phyloP scores from a whole-genome alignment of 768 basidiomycete genomes.

The Termitomyces sp. region DNA sequence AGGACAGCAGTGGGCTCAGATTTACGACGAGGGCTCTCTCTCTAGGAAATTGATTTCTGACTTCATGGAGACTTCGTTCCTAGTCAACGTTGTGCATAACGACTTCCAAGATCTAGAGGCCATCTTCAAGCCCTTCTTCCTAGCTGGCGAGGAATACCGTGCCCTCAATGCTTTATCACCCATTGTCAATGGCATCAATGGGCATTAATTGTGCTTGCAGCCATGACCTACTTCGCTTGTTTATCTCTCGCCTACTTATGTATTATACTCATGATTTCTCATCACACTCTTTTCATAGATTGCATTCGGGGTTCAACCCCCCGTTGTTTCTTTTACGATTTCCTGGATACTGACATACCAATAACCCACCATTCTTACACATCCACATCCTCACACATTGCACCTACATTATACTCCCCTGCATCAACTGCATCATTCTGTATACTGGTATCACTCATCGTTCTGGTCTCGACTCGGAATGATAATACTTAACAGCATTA shows the following conservation, averaged over 20 bases:
- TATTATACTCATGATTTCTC: constrained; percentile 28
- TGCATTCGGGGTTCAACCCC: constrained; percentile 80
- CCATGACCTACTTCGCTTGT: constrained; percentile 12
- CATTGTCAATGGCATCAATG: constrained; percentile 36
- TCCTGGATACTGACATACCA: constrained; percentile 25
- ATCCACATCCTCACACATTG: constrained; percentile 11
- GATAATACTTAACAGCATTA: constrained; percentile 2
- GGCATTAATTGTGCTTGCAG: constrained; percentile 26
- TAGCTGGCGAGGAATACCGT: constrained; percentile 65
- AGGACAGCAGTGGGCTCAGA: constrained; percentile 85
- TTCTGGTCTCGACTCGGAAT: constrained; percentile 1
- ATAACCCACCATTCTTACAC: constrained; percentile 16
- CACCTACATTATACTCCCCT: constrained; percentile 27
- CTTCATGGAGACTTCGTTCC: constrained; percentile 77
- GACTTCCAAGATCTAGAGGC: constrained; percentile 84
- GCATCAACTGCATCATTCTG: constrained; percentile 61
- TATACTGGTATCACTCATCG: constrained; percentile 21
- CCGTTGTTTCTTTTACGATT: constrained; percentile 40
- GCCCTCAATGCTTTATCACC: constrained; percentile 34
- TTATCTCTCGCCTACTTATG: constrained; percentile 13
- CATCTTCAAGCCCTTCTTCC: constrained; percentile 86
- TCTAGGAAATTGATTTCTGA: constrained; percentile 74
- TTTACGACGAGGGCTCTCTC: constrained; percentile 77
- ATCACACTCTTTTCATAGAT: constrained; percentile 22
- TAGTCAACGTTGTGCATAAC: constrained; percentile 97